Evolutionary conservation across 169 alveolate species (phyloP), one percentile per base, ranked within the genome.

Genomic region (Eimeria falciformis): DNA sequence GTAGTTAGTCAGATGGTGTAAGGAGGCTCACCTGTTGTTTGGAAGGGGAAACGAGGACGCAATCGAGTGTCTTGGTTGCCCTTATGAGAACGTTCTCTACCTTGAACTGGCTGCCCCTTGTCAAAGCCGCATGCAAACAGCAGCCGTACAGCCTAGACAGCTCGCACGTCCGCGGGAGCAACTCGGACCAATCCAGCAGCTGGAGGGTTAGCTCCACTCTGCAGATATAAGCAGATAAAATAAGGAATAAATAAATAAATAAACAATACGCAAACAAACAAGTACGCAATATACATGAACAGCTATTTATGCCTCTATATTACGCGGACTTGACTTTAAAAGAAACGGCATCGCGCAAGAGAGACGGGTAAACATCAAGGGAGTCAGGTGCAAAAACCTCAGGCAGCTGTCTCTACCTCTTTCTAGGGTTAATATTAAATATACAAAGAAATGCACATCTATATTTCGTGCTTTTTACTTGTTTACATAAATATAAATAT

Each of bases 81-180:
- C 94, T 82, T 27, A 77, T 33, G 27, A 93, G 85, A 11, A 93
- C 86, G 33, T 73, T 56, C 53, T 93, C 95, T 11, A 93, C 95
- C 17, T 92, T 73, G 91, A 90, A 93, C 62, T 93, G 95, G 37
- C 92, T 84, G 47, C 95, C 95, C 25, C 95, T 66, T 25, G 83
- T 82, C 81, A 93, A 75, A 7, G 91, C 95, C 25, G 88, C 46
- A 50, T 47, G 81, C 47, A 90, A 84, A 62, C 90, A 91, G 91
- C 93, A 65, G 81, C 93, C 94, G 56, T 69, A 86, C 43, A 90
- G 66, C 37, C 94, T 79, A 11, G 93, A 73, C 21, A 93, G 79
- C 68, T 93, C 94, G 23, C 90, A n/a, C 5, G 89, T 87, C 9
- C 95, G 83, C 37, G 91, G 87, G 23, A 85, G 45, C 43, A 92